Evolutionary conservation across 768 basidiomycete genomes (phyloP), one percentile per base, ranked within the genome.

Genomic region (Phanerochaete carnosa): DNA sequence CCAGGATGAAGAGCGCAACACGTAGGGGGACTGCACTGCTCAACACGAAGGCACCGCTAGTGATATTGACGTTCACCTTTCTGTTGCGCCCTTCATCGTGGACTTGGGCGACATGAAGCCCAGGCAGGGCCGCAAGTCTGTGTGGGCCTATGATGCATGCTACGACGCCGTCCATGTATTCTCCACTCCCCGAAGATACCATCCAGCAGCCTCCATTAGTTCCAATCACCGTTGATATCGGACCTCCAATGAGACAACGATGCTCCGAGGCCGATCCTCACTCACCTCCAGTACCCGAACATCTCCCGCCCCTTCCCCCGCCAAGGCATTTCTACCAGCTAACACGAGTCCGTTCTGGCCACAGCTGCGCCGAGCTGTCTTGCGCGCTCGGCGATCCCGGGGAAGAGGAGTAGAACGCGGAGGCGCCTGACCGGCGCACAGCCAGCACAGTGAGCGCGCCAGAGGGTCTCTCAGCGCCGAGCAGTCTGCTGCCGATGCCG

Each of bases 71-170:
- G n/a, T n/a, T n/a, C n/a, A n/a, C n/a, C n/a, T n/a, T n/a, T n/a
- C n/a, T n/a, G n/a, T n/a, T n/a, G n/a, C n/a, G n/a, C n/a, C n/a
- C 74, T 90, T 88, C 72, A 88, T 95, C 55, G 71, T 88, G 1
- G 89, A 91, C 33, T 50, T 49, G n/a, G 29, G 55, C 33, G 47
- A 45, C 61, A 59, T 70, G 19, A 72, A 65, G 26, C 62, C 78
- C 11, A 80, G 83, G 58, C 75, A 79, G 22, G 72, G 51, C 67
- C 74, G 70, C 76, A 84, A 89, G 68, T 79, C 90, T 39, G 88
- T 90, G 1, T 82, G 94, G 2, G 88, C 93, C 7, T 96, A 94
- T 70, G 87, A 92, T 58, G 82, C 88, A 1, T 96, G 94, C 73
- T 96, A 88, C 67, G 90, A 92, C 63, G 82, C 88, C 12, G 89